A percentile compares a stretch with the other conserved stretches of the same genome.
Evolutionary conservation across 768 basidiomycete species (phyloP).

Genomic region (Boletus edulis): DNA sequence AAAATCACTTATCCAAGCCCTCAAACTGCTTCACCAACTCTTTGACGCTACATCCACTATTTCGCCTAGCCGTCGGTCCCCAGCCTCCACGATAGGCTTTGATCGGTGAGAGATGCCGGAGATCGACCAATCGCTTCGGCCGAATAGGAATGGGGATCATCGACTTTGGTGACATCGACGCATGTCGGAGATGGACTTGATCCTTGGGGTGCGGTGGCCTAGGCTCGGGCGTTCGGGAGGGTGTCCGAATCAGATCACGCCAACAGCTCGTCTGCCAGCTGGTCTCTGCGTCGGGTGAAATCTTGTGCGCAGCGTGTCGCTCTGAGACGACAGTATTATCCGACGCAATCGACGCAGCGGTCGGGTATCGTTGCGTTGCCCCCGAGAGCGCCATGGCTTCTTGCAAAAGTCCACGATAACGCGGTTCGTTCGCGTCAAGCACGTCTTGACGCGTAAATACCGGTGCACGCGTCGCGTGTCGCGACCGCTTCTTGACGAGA

Average conservation of each 20-base stretch:
- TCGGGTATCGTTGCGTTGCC: constrained; percentile 17
- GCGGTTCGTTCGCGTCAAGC: constrained; percentile 40
- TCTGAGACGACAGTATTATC: constrained; percentile 36
- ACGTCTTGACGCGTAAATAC: not conserved
- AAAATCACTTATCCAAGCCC: constrained; percentile 20
- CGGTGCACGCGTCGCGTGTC: constrained; percentile 1
- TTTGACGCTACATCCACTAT: constrained; percentile 69
- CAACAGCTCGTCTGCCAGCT: constrained; percentile 22
- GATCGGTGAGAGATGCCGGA: constrained; percentile 41
- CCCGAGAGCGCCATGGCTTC: constrained; percentile 26
- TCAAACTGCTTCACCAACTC: constrained; percentile 70
- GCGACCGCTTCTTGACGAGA: constrained; percentile 28
- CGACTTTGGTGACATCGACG: constrained; percentile 38
- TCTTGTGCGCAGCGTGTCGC: constrained; percentile 38
- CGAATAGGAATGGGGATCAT: constrained; percentile 45
- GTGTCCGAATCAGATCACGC: constrained; percentile 59
- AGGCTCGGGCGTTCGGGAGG: constrained; percentile 48
- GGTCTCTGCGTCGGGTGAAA: constrained; percentile 44
- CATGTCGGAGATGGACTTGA: constrained; percentile 58
- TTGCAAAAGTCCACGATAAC: constrained; percentile 50
- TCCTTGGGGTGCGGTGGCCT: constrained; percentile 58
- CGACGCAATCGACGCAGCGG: constrained; percentile 9
- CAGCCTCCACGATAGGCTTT: constrained; percentile 34
- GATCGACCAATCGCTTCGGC: constrained; percentile 50
- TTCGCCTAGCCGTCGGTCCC: constrained; percentile 43